Conservation (phyloP, 176 grass and related monocot species). For the Puccinellia tenuiflora region DNA sequence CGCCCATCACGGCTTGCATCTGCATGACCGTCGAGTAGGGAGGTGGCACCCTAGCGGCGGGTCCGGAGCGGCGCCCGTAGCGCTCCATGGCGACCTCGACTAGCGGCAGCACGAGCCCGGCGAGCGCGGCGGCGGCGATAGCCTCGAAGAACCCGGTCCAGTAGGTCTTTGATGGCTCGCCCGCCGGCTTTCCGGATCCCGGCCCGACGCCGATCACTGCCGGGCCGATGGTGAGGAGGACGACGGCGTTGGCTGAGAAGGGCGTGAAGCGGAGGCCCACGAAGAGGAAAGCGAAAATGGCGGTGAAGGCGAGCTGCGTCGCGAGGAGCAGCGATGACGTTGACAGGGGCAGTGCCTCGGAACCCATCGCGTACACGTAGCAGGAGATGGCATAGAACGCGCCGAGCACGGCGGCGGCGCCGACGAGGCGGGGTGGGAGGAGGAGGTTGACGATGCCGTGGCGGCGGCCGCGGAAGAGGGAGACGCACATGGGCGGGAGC, state of each 20-base stretch:
- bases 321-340: constrained; percentile 69
- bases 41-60: no score
- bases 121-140: no score
- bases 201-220: constrained; percentile 50
- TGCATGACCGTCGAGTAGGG: constrained; percentile 37
- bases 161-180: constrained; percentile 38
- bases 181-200: constrained; percentile 21
- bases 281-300: constrained; percentile 59
- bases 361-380: constrained; percentile 48
- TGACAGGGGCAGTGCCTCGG: constrained; percentile 62
- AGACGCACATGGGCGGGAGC: no score
- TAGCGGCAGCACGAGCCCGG: not conserved
- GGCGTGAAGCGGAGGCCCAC: constrained; percentile 56
- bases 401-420: constrained; percentile 31
- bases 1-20: not conserved
- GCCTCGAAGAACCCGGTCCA: not conserved
- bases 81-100: no score
- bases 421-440: constrained; percentile 33
- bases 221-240: constrained; percentile 63
- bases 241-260: constrained; percentile 63
- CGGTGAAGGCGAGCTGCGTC: constrained; percentile 77
- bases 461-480: constrained; percentile 4
- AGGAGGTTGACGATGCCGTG: constrained; percentile 13
- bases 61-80: not conserved
- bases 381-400: constrained; percentile 34